A percentile compares a stretch with the other conserved stretches of the same genome.
phyloP scores from a whole-genome alignment of 2,329 filamentous ascomycete genomes.

The Trichoderma sp. region DNA sequence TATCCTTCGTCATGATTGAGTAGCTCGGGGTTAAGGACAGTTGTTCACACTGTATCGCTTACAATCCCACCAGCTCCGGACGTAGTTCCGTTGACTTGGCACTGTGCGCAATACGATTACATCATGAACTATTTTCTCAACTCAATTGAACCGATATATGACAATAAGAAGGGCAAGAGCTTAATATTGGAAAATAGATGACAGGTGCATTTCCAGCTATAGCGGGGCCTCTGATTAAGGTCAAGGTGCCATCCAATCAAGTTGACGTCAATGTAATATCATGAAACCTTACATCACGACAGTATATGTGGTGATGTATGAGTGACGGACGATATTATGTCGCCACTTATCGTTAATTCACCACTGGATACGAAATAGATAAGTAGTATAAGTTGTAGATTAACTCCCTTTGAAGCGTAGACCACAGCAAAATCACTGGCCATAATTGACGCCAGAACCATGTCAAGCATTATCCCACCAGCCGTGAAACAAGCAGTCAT shows the following conservation, averaged over 20 bases:
- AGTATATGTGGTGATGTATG: constrained; percentile 3
- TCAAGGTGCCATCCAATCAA: neutral
- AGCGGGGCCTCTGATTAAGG: neutral
- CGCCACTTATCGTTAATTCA: neutral
- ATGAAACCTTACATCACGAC: neutral
- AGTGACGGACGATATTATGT: neutral
- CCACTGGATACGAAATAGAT: neutral
- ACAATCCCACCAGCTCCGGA: too few relatives aligned
- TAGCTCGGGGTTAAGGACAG: neutral
- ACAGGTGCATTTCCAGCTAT: neutral
- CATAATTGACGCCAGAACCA: neutral
- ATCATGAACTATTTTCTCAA: neutral
- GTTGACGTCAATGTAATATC: constrained; percentile 22
- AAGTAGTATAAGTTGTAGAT: too few relatives aligned
- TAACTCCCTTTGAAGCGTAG: neutral
- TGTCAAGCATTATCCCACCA: constrained; percentile 19
- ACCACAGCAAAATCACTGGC: neutral
- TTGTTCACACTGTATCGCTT: neutral
- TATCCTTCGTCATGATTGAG: neutral
- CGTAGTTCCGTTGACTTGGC: neutral
- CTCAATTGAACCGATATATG: neutral
- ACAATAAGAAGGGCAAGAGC: neutral
- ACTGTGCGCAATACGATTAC: neutral
- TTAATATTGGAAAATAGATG: neutral
- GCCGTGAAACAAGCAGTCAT: constrained; percentile 31